Evolutionary conservation across 768 basidiomycete genomes (phyloP).

Genomic region (Mrakia gelida): DNA sequence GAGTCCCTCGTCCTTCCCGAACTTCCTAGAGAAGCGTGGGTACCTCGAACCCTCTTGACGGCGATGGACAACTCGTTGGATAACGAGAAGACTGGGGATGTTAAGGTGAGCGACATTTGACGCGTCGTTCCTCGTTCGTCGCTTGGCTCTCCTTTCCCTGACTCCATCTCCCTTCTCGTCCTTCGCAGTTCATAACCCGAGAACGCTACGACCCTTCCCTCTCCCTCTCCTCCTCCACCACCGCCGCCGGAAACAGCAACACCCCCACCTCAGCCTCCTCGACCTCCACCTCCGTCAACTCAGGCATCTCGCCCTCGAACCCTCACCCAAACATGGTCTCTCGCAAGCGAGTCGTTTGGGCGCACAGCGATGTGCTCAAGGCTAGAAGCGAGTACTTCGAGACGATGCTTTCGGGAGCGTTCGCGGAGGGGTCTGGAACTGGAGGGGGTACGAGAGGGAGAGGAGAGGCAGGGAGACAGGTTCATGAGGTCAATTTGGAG

Average conservation of each 20-base stretch:
- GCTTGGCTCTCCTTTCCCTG: background rate
- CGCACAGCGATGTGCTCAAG: slow-evolving; percentile 70
- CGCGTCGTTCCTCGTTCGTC: background rate
- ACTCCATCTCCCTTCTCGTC: background rate
- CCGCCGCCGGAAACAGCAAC: background rate
- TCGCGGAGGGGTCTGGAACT: slow-evolving; percentile 53
- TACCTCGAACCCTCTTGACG: slow-evolving; percentile 62
- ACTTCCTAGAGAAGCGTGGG: slow-evolving; percentile 61
- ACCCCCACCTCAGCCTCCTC: background rate
- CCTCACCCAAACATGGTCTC: slow-evolving; percentile 42
- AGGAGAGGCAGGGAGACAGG: no score
- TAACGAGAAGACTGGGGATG: slow-evolving; percentile 45
- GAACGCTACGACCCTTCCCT: slow-evolving; percentile 34
- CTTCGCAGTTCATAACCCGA: slow-evolving; percentile 9
- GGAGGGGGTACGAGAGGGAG: slow-evolving; percentile 44
- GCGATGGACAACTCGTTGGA: slow-evolving; percentile 68
- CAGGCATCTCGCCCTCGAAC: background rate
- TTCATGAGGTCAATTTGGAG: slow-evolving; percentile 65
- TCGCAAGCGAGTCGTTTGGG: slow-evolving; percentile 69
- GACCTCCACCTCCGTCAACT: slow-evolving; percentile 4
- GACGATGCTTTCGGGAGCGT: slow-evolving; percentile 67
- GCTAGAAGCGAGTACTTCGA: slow-evolving; percentile 73
- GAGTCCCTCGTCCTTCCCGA: slow-evolving; percentile 56
- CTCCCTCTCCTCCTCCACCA: slow-evolving; percentile 40
- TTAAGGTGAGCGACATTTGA: background rate